Base-by-base conservation (phyloP, 1,139 yeast species). In the Pichiaceae sp. region DNA sequence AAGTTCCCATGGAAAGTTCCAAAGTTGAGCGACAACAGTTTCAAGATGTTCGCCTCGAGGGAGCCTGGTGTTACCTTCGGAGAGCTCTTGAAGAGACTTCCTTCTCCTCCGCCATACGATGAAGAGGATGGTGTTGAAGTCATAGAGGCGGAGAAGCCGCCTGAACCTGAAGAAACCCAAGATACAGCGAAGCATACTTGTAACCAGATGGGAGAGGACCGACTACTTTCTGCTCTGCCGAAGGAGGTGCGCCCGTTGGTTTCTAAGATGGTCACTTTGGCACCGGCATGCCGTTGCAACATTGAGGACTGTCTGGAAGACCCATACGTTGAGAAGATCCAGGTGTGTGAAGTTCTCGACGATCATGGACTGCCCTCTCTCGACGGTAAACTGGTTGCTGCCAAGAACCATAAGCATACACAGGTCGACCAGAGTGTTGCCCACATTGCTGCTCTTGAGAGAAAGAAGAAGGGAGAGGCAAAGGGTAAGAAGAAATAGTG, bases 1-100 rank as follows among this genome's bases (percentile, higher is more conserved):
- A 70, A 96, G 52, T 91, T 91, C 63, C 98, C 98, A 1, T 93
- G 98, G 98, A 91, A 89, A 55, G 86, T 85, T 5, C 98, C 98
- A 6, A 77, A 78, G 52, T 66, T 75, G 20, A 73, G 82, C n/a
- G 99, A 93, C 60, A 81, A 81, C 44, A 84, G 95, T 43, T 93
- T 80, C 63, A 75, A 75, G 58, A 63, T 80, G 63, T 68, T 78
- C 66, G 74, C 76, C 48, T 74, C 69, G 40, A 61, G 61, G 54
- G 75, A 55, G 34, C 60, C 59, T 3, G 62, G 63, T 28, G 60
- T 50, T 21, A 49, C 63, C 3, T 54, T 60, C 41, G 62, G 61
- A 33, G 57, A 55, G 18, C 41, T 60, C 30, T 43, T 60, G 37
- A 59, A 59, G 42, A 43, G 57, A 35, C 38, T 54, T 19, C 62